Conservation (phyloP, 148 eudicot species). For the Cornus florida region DNA sequence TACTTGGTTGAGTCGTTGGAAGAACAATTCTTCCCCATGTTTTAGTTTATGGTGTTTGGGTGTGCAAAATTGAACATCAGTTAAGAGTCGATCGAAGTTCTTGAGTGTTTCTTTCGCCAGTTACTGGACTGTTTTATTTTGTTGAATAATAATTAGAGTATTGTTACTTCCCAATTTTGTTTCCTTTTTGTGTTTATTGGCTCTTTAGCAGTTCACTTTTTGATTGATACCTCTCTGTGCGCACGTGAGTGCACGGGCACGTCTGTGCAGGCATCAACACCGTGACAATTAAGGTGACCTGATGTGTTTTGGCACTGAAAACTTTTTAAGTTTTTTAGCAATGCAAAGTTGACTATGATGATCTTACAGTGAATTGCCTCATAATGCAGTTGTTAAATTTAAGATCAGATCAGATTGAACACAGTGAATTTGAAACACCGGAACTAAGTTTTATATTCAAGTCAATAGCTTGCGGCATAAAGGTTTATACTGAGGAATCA, state of each 20-base stretch:
- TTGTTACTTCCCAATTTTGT: background rate
- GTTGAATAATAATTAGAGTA: background rate
- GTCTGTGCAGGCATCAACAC: no score
- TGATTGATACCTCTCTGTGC: background rate
- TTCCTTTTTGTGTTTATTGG: background rate
- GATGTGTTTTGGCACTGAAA: no score
- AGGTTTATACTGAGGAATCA: no score
- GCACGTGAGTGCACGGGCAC: background rate
- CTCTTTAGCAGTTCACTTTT: background rate
- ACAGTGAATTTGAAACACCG: no score
- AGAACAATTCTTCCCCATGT: slow-evolving; percentile 5
- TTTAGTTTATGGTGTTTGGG: background rate
- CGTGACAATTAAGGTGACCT: no score
- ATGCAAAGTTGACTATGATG: no score
- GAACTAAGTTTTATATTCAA: no score
- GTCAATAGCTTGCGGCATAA: no score
- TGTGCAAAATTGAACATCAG: background rate
- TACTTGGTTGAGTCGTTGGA: background rate
- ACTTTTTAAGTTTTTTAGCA: no score
- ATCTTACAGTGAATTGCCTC: no score
- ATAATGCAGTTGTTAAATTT: no score
- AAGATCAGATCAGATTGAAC: no score
- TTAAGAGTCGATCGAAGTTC: background rate
- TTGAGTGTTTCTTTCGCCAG: background rate
- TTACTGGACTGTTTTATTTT: background rate